phyloP scores from a whole-genome alignment of 176 grass and related monocot species.

The Hsuehochloa calcarea region DNA sequence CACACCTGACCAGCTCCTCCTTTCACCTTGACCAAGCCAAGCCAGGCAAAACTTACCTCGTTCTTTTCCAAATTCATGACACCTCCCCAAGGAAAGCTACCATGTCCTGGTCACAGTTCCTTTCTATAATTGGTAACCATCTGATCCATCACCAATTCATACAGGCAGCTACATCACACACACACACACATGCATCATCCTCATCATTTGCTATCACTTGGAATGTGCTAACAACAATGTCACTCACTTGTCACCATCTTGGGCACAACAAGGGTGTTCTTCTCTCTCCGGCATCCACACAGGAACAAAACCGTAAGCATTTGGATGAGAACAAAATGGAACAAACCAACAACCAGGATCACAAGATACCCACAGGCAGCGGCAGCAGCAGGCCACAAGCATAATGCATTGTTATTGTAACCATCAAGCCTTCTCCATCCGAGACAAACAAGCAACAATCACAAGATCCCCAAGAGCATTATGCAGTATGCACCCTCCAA shows the following conservation, averaged over 20 bases:
- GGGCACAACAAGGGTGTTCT: neutral
- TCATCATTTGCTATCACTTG: neutral
- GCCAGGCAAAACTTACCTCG: neutral
- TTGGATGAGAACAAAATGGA: conserved; percentile 34
- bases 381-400: neutral
- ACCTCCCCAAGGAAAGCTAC: neutral
- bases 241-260: conserved; percentile 30
- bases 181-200: neutral
- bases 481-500: neutral
- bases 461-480: neutral
- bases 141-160: neutral
- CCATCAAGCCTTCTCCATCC: neutral
- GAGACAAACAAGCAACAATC: neutral
- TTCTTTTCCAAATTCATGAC: neutral
- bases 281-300: too few species aligned
- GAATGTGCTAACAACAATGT: neutral
- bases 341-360: conserved; percentile 37
- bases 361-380: conserved; percentile 30
- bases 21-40: neutral
- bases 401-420: neutral
- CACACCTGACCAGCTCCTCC: neutral
- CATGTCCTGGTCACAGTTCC: neutral
- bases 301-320: neutral
- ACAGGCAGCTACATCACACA: neutral
- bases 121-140: conserved; percentile 1